phyloP scores from a whole-genome alignment of 2,329 filamentous ascomycete species.

The Fusarium sarcochroum region DNA sequence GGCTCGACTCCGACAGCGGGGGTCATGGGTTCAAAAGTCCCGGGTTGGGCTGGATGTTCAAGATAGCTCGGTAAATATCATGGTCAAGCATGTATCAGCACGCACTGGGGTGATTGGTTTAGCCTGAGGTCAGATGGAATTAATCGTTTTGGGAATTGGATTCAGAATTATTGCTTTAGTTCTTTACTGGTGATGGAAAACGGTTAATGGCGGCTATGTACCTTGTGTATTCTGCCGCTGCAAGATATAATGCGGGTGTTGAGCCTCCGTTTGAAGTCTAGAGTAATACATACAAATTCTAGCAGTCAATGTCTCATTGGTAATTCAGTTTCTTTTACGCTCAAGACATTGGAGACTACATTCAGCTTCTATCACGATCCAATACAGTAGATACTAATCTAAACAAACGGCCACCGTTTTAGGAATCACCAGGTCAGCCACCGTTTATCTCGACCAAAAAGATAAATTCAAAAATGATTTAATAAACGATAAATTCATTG shows the following conservation, averaged over 20 bases:
- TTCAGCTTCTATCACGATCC: not conserved
- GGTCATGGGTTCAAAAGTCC: slow-evolving; percentile 34
- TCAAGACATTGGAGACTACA: not conserved
- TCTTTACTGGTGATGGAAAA: slow-evolving; percentile 5
- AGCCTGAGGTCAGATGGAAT: slow-evolving; percentile 23
- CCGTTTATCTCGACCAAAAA: slow-evolving; percentile 37
- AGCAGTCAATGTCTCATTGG: not conserved
- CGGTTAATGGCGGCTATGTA: slow-evolving; percentile 8
- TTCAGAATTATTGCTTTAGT: slow-evolving; percentile 7
- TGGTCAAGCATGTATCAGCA: slow-evolving; percentile 8
- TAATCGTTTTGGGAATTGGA: slow-evolving; percentile 10
- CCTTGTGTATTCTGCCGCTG: not conserved
- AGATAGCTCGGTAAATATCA: slow-evolving; percentile 25
- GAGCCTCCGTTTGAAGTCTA: not conserved
- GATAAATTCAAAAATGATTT: slow-evolving; percentile 30
- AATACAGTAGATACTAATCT: not conserved
- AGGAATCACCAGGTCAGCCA: slow-evolving; percentile 16
- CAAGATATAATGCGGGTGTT: not conserved
- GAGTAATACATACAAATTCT: not conserved
- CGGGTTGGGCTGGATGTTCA: slow-evolving; percentile 12
- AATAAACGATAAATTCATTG: slow-evolving; percentile 5
- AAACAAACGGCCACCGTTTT: slow-evolving; percentile 43
- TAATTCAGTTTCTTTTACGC: not conserved
- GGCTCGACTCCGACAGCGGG: slow-evolving; percentile 36
- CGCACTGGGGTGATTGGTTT: slow-evolving; percentile 19